Base-by-base conservation (phyloP, 768 basidiomycete genomes). In the Amanita jacksonii region DNA sequence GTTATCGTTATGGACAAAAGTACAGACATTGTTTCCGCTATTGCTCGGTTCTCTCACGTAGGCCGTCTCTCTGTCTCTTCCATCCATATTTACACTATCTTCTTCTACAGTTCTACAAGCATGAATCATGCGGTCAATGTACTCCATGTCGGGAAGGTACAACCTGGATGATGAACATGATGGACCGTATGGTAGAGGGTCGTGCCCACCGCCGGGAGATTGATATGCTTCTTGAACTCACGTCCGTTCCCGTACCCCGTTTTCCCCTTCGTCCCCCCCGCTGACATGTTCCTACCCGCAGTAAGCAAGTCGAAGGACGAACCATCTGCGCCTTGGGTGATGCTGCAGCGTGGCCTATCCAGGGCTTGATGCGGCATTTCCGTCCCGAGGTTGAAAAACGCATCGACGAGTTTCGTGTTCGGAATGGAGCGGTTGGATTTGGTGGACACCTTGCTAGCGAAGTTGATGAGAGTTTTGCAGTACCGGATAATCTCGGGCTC, bases 121-220 rank as follows among this genome's bases (percentile, higher is more conserved):
- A 97, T 66, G 94, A 98, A 60, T 94, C 91, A 1, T 98, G 93
- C 54, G 93, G 94, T 10, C 94, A 98, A 60, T 97, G 93, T 55
- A 93, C 91, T 8, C 91, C 92, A 3, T 94, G 91, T 61, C 69
- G 89, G 50, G 87, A 92, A 57, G 91, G 92, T 28, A 98, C 94
- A 2, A 96, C 91, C 0, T 98, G 94, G 94, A 90, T 99, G 87
- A 89, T 85, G 79, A 94, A 97, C 65, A 97, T 98, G 91, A 99
- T 99, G 94, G 77, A 90, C 60, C 82, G 94, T 37, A 79, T 99
- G 72, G 89, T 86, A 13, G 85, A 88, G 57, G 94, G 94, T 2
- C 77, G 93, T 8, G 88, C 83, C 0, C 88, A 93, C 56, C 73
- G 74, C 51, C 81, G 94, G 47, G 94, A 99, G 68, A 97, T 99